Base-by-base conservation (phyloP, 2,329 filamentous ascomycete species). In the Westerdykella ornata region DNA sequence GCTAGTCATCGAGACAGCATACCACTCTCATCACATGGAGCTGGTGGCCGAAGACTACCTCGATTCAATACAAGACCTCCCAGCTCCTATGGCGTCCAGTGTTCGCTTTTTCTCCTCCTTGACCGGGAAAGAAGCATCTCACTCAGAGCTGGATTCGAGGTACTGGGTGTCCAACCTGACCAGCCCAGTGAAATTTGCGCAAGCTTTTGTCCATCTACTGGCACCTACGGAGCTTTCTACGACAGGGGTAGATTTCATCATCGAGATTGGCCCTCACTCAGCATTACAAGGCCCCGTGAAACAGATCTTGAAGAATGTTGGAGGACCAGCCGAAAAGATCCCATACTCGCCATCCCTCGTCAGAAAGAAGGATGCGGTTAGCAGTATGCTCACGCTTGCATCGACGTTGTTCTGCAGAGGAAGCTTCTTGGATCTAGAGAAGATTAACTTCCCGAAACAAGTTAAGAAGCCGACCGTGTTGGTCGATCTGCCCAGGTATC, bases 1-100 rank as follows among this genome's bases (percentile, higher is more conserved):
- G 18, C 59, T 75, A 1, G 58, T 64, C 37, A 66, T 73, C 3
- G 66, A 71, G 14, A 65, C 54, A 5, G 72, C 72, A 0, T 75
- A 74, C 40, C 72, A 74, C 43, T 57, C 53, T 4, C 49, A 57
- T 37, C 52, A 55, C 31, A 57, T 59, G 55, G 38, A 50, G 12
- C 22, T 47, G 1, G 41, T 57, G 14, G 51, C 47, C 5, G 51
- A 55, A 4, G 51, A 53, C 3, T 62, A 61, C 26, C 48, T 52
- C 3, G 47, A 51, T 13, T 52, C 51, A 9, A 50, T 61, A 11
- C 53, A 56, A 30, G 47, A 38, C 33, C 50, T 54, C 11, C 46
- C 38, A 19, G 43, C 15, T 49, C 54, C 49, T 51, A 51, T 52
- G 20, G 34, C 17, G 17, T 48, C 45, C 8, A 41, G 13, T 33